Base-by-base conservation (phyloP, 2,329 filamentous ascomycete genomes). In the Colletotrichum sp. region DNA sequence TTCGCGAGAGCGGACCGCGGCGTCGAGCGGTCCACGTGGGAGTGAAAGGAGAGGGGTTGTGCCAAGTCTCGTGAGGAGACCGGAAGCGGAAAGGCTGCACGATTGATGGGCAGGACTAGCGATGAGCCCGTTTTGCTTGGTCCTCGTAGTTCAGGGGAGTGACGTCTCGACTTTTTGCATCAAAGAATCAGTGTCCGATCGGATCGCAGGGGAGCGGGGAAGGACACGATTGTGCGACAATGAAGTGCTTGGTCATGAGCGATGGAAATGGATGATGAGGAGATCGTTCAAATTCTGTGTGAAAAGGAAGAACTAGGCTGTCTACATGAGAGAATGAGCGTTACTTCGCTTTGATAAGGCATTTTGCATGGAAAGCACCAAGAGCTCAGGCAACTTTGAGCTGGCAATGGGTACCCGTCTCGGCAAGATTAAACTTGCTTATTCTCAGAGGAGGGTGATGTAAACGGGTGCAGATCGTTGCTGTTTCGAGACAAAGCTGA, bases 401-500 rank as follows among this genome's bases (percentile, higher is more conserved):
- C 70, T 69, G 73, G 64, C 63, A 72, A 13, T 44, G 30, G 34
- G 21, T 59, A 26, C 26, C 70, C 70, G 73, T 44, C 73, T 73
- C 26, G 73, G 70, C 73, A 32, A n/a, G 9, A 18, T 49, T 34
- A 69, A 73, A 73, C 70, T 76, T 73, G 73, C 57, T 76, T 73
- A 26, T 57, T 57, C 15, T 26, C 39, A 13, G 60, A 30, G 24
- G 3, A 8, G 57, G 44, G 71, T 76, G 73, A 73, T 76, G 73
- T 76, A 76, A 76, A 66, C 10, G 16, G 13, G 10, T 57, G 70
- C 21, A 59, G 69, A 76, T 76, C 73, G 59, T n/a, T 76, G 8
- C 73, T 18, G 5, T 9, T 73, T 69, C 8, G 26, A 36, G 26
- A 21, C 28, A 44, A 6, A n/a, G 44, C 64, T 68, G 70, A 39